Percentiles rank a stretch among this genome's conserved stretches.
phyloP scores from a whole-genome alignment of 2,329 filamentous ascomycete genomes.

The Colletotrichum theobromicola region DNA sequence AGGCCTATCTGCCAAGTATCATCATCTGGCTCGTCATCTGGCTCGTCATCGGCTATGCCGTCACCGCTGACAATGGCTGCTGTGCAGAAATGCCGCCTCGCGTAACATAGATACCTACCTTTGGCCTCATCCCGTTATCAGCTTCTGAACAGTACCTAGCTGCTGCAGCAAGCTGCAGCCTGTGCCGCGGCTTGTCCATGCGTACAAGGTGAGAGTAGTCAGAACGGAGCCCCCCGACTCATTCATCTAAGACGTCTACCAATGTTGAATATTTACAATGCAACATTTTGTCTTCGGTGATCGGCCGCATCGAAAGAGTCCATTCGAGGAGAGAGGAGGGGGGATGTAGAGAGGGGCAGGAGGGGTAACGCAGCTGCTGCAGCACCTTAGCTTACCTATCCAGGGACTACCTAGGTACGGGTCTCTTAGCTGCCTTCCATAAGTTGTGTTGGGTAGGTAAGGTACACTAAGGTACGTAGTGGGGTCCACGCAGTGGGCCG shows the following conservation, averaged over 20 bases:
- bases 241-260: not conserved
- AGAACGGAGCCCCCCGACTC: not conserved
- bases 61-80: not conserved
- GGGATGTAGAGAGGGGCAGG: not conserved
- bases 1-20: not conserved
- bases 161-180: not conserved
- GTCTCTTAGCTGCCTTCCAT: too few relatives aligned
- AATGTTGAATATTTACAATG: not conserved
- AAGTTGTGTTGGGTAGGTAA: not conserved
- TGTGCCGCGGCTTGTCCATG: not conserved
- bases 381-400: not conserved
- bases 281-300: not conserved
- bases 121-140: not conserved
- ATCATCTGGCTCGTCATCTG: not conserved
- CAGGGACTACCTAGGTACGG: too few relatives aligned
- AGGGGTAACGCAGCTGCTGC: not conserved
- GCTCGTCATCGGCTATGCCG: slow-evolving; percentile 11
- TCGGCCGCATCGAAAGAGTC: not conserved
- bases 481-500: not conserved
- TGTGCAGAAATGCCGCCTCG: not conserved
- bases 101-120: not conserved
- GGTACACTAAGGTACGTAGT: not conserved
- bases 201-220: not conserved
- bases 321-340: not conserved
- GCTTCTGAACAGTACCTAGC: not conserved